Evolutionary conservation across 306 rosid genomes (phyloP), one percentile per base, ranked within the genome.

Genomic region (Lupinus albus): DNA sequence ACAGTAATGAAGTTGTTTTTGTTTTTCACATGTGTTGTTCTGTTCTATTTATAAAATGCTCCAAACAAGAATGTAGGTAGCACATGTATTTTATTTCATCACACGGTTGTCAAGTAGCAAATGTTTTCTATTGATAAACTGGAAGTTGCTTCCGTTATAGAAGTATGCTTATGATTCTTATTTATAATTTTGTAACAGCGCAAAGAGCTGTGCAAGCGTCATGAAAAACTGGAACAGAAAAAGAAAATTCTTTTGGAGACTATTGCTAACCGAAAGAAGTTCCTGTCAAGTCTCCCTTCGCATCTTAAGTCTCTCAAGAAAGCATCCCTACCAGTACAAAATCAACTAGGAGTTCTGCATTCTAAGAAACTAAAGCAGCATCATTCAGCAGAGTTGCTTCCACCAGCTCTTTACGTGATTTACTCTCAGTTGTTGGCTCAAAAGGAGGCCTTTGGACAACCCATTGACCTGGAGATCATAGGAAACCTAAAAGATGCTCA

Each of bases 401-500:
- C 97, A 4, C 97, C 96, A 8, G 76, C 96, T 49, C 96, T 94
- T 18, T 94, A 90, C 49, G 88, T 90, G 71, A 73, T 91, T 41
- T 91, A 91, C 87, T 88, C 97, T 0, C 97, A 94, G 68, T 80
- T 94, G 63, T 69, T 82, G 74, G 97, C 97, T 67, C 96, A 88
- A 62, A 94, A 86, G 85, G 97, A 91, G 77, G 99, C 99, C 3
- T 91, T 90, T 79, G 85, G 71, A 7, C 96, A 94, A 77, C 56
- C 82, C 61, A 88, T 94, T 70, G 97, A 88, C 65, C 58, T 94
- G 82, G 99, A 94, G 82, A 81, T 91, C 20, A 45, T 84, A 10
- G 99, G 99, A 78, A 94, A 92, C 58, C 66, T 91, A 68, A 91
- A 94, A 84, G 99, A 94, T 76, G 97, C 99, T 32, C 99, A 94